Conservation (phyloP, 2,329 filamentous ascomycete genomes). For the Triangularia setosa region DNA sequence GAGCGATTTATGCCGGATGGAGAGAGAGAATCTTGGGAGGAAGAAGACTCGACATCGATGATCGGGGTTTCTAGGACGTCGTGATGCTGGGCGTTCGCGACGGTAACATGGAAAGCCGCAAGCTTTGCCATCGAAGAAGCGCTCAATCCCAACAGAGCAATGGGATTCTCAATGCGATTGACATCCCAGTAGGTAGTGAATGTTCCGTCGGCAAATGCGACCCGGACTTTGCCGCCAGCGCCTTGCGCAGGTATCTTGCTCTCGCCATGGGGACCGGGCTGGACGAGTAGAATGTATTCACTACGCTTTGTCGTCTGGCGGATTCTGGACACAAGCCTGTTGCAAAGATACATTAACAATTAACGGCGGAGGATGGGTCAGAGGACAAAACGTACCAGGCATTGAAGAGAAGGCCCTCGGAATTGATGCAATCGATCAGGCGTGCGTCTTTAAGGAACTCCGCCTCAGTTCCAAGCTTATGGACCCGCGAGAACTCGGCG, state of each 20-base stretch:
- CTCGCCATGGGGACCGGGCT: constrained; percentile 1
- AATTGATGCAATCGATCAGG: constrained; percentile 7
- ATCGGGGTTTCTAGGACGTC: background rate
- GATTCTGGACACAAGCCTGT: background rate
- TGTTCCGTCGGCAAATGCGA: constrained; percentile 1
- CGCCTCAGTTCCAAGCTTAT: constrained; percentile 12
- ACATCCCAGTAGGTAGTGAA: constrained; percentile 7
- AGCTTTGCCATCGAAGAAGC: background rate
- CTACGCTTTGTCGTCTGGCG: constrained; percentile 10
- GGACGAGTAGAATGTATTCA: constrained; percentile 10
- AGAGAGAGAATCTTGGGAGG: background rate
- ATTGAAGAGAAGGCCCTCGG: background rate
- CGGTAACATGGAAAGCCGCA: constrained; percentile 5
- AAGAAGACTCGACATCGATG: background rate
- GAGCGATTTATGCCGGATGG: too few species aligned
- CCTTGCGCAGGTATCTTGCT: constrained; percentile 1
- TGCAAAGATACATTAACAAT: background rate
- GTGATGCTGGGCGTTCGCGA: constrained; percentile 1
- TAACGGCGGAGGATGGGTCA: background rate
- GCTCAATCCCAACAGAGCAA: background rate
- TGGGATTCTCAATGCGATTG: constrained; percentile 4
- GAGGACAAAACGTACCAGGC: constrained; percentile 3
- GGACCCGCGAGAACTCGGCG: constrained; percentile 8
- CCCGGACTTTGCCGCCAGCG: constrained; percentile 3
- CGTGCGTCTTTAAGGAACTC: constrained; percentile 4